These are phyloP conservation scores for Erysimum cheiranthoides DNA, from an alignment of 345 rosid genomes.

Conservation along the genomic window DNA sequence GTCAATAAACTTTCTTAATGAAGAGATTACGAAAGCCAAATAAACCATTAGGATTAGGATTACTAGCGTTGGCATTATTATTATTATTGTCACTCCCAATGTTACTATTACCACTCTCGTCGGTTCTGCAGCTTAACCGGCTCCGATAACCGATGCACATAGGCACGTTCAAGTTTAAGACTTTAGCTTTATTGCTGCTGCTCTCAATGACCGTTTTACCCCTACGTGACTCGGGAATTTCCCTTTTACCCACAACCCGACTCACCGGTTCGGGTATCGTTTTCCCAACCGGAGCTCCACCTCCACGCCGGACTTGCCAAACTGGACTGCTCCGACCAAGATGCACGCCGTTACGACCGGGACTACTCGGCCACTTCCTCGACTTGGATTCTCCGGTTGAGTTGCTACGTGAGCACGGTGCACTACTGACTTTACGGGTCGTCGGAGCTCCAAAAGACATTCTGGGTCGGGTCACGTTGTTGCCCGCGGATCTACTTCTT, in stretches of 20 bases:
- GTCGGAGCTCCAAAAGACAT: conserved; percentile 51
- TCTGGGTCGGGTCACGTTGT: conserved; percentile 59
- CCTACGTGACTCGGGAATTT: conserved; percentile 39
- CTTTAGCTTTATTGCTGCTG: conserved; percentile 40
- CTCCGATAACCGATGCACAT: conserved; percentile 65
- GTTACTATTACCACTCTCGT: conserved; percentile 46
- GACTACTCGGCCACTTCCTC: conserved; percentile 73
- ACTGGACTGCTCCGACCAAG: conserved; percentile 76
- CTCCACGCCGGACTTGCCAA: conserved; percentile 70
- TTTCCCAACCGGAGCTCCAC: conserved; percentile 40
- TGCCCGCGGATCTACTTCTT: conserved; percentile 84
- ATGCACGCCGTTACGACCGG: conserved; percentile 70
- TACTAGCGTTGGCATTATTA: conserved; percentile 5
- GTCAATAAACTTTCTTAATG: conserved; percentile 64
- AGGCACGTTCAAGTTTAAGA: conserved; percentile 47
- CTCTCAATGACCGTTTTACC: conserved; percentile 40
- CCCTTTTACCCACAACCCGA: conserved; percentile 37
- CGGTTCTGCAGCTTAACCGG: conserved; percentile 69
- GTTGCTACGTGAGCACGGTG: conserved; percentile 84
- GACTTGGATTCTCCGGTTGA: conserved; percentile 57
- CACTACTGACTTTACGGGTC: conserved; percentile 73
- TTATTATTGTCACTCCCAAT: conserved; percentile 32
- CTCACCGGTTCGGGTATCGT: conserved; percentile 33
- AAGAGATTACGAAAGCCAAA: conserved; percentile 78
- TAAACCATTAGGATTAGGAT: conserved; percentile 45